These are phyloP conservation scores for Asterochloris erici DNA, from an alignment of 139 green algal species.

Conservation along the genomic window DNA sequence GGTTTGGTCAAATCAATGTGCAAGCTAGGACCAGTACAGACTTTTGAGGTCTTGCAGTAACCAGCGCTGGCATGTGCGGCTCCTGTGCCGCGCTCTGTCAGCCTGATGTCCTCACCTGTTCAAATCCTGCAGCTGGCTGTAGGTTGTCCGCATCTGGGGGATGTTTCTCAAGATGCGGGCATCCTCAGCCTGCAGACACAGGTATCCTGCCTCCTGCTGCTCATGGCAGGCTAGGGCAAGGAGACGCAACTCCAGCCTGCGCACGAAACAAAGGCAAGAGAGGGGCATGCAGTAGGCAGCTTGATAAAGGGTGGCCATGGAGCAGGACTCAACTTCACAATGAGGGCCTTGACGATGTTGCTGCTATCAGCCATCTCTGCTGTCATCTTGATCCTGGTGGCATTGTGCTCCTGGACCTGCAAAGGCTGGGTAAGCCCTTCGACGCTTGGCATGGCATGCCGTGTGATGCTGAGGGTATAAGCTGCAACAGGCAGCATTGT, in stretches of 20 bases:
- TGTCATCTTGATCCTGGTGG: constrained; percentile 49
- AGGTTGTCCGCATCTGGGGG: constrained; percentile 29
- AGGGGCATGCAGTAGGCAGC: not conserved
- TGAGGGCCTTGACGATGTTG: constrained; percentile 52
- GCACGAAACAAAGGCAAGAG: not conserved
- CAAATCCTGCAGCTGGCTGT: constrained; percentile 50
- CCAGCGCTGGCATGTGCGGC: not conserved
- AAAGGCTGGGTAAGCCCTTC: not conserved
- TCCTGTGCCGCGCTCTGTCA: not conserved
- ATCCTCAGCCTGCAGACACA: constrained; percentile 55
- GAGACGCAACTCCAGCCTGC: not conserved
- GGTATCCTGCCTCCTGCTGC: not conserved
- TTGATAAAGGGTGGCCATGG: not conserved
- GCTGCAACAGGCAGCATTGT: not conserved
- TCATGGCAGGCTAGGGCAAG: not conserved
- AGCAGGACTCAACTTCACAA: constrained; percentile 3
- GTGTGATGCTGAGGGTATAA: not conserved
- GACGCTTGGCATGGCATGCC: not conserved
- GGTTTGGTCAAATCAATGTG: not conserved
- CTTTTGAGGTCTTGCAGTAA: not conserved
- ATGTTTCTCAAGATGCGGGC: constrained; percentile 63
- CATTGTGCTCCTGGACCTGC: constrained; percentile 63
- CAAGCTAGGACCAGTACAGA: not conserved
- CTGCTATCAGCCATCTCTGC: constrained; percentile 55
- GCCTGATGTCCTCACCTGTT: constrained; percentile 42